phyloP scores from a whole-genome alignment of 345 rosid genomes.

The Reutealis trisperma region DNA sequence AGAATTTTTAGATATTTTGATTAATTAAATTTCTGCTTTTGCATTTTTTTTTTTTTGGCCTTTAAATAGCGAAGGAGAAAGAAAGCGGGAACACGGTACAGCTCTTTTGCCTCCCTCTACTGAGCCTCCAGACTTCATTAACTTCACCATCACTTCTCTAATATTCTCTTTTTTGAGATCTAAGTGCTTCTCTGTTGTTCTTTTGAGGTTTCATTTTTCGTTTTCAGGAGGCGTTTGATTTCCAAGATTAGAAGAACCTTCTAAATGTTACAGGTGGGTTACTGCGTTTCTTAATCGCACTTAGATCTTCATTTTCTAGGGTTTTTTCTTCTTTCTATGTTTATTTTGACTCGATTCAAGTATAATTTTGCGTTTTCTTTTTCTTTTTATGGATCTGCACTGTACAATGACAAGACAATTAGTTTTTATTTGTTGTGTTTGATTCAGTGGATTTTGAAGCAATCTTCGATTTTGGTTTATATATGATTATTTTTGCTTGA shows the following conservation, averaged over 20 bases:
- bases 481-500: neutral
- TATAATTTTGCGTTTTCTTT: neutral
- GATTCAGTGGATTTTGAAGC: too few relatives aligned
- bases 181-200: neutral
- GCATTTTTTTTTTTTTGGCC: neutral
- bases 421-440: too few relatives aligned
- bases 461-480: too few relatives aligned
- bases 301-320: neutral
- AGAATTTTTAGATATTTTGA: neutral
- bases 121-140: neutral
- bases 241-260: neutral
- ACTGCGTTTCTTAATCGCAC: neutral
- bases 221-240: neutral
- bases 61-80: slow-evolving; percentile 18
- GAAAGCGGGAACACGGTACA: slow-evolving; percentile 24
- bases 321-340: neutral
- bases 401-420: too few relatives aligned
- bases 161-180: slow-evolving; percentile 20
- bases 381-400: neutral
- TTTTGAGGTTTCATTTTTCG: neutral
- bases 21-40: neutral
- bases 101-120: neutral
- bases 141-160: slow-evolving; percentile 14
- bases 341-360: neutral
- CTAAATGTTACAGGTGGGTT: slow-evolving; percentile 11